Evolutionary conservation across 306 rosid genomes (phyloP), one percentile per base, ranked within the genome.

Genomic region (Cucurbita argyrosperma): DNA sequence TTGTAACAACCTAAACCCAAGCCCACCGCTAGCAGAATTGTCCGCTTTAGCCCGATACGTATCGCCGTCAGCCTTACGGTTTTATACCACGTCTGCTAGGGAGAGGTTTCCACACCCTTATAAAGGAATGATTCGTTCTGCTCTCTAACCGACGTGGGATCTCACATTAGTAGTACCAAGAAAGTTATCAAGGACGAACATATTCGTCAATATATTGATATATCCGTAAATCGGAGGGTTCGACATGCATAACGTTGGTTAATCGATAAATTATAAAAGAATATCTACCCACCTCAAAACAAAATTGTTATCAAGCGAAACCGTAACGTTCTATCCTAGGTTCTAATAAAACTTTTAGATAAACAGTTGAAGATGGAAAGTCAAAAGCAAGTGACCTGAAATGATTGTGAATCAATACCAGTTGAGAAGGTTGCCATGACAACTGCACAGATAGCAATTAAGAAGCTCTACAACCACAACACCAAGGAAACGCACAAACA

Each of bases 351-450:
- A 21, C 47, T 69, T 10, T 11, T 15, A 61, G 53, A 37, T 14
- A 21, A 21, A 9, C 15, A 19, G 9, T 63, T 19, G 40, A 63
- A 37, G 35, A 42, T 18, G 42, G 9, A 1, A 10, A 59, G 40
- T 6, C 9, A 43, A 61, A 55, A 56, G 38, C 37, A 67, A 56
- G 66, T 87, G 52, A 82, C 98, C 96, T 88, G 92, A 86, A 92
- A 92, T 83, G 86, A 85, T 72, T 87, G 82, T 21, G 96, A 87
- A 87, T 92, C 98, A 57, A 90, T 84, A 75, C 98, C 98, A 1
- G 96, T 92, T 26, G 98, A 92, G 78, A 92, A 88, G 21, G 96
- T 85, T 53, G 96, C 96, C 88, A 88, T 79, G 62, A 92, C 96
- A 70, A 88, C 81, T 2, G 92, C 92, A 71, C 83, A 85, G 74